Evolutionary conservation across 2,329 filamentous ascomycete genomes (phyloP), one percentile per base, ranked within the genome.

Genomic region (Sporothrix curviconia): DNA sequence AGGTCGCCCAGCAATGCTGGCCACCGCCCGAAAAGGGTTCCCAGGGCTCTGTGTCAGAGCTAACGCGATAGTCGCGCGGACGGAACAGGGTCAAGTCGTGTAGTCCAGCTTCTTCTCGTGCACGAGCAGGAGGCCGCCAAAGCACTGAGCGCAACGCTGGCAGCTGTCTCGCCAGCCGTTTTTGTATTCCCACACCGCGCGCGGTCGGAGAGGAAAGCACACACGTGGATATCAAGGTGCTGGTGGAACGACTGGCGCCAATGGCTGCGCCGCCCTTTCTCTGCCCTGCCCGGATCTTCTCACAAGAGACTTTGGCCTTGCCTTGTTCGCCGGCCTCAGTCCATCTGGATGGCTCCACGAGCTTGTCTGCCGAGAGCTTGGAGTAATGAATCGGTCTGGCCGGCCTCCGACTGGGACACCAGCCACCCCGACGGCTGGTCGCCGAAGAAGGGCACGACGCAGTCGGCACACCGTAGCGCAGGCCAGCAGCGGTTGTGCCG

Each of bases 401-500:
- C 89, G 88, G 6, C 88, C 89, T 9, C 87, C 86, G 7, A 88
- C 86, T 77, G 79, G 0, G 84, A 79, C 39, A 91, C 82, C 80
- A 92, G 9, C 84, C 78, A 7, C 89, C 89, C 89, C 89, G 92
- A 92, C 0, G 86, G 86, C 68, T 92, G 89, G 64, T 92, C 89
- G 1, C 89, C 89, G 66, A 92, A 95, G 73, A 95, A 95, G 0
- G 90, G 90, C 0, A 95, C 84, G 3, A 95, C 80, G 2, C 81
- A 0, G 90, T 95, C 2, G 90, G 90, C 55, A 85, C 85, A 24
- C 90, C 90, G 1, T 85, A 82, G 17, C 86, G 82, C 60, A 95
- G 89, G n/a, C 90, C 90, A 1, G 90, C 89, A 1, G 90, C 90
- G 1, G 90, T 95, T 3, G 90, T 96, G 17, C 90, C 90, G 90